A percentile compares a stretch with the other conserved stretches of the same genome.
Evolutionary conservation across 495 filamentous ascomycete species (phyloP).

Genomic region (Penicillium alfredii): DNA sequence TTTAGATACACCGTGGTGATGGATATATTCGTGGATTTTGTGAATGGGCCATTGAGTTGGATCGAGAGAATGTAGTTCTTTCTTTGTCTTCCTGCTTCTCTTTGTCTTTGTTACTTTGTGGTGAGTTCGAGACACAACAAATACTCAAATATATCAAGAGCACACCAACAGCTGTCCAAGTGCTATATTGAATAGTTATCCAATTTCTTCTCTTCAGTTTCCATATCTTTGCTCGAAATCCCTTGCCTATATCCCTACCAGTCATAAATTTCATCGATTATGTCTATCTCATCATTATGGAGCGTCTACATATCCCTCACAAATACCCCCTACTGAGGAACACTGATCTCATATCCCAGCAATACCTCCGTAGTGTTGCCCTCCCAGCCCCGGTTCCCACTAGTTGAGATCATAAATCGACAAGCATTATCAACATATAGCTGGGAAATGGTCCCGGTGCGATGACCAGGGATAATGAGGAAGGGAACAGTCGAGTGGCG

Average conservation of each 20-base stretch:
- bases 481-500: constrained; percentile 85
- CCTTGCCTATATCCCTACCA: too few relatives aligned
- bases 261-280: constrained; percentile 6
- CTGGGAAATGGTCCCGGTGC: constrained; percentile 80
- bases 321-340: constrained; percentile 35
- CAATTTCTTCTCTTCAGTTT: too few relatives aligned
- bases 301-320: constrained; percentile 1
- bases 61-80: too few relatives aligned
- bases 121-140: too few relatives aligned
- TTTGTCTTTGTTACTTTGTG: too few relatives aligned
- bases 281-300: background rate
- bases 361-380: constrained; percentile 86
- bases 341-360: constrained; percentile 86
- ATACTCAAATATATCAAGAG: too few relatives aligned
- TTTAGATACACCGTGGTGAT: too few relatives aligned
- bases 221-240: too few relatives aligned
- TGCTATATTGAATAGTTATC: too few relatives aligned
- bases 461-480: constrained; percentile 88
- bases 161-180: too few relatives aligned
- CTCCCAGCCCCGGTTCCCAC: constrained; percentile 93
- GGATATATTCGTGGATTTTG: constrained; percentile 8
- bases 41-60: too few relatives aligned
- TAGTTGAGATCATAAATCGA: constrained; percentile 82
- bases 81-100: too few relatives aligned
- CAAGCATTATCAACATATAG: constrained; percentile 84